Evolutionary conservation across 1,139 yeast genomes (phyloP), one percentile per base, ranked within the genome.

Genomic region (Debaryomyces nepalensis): DNA sequence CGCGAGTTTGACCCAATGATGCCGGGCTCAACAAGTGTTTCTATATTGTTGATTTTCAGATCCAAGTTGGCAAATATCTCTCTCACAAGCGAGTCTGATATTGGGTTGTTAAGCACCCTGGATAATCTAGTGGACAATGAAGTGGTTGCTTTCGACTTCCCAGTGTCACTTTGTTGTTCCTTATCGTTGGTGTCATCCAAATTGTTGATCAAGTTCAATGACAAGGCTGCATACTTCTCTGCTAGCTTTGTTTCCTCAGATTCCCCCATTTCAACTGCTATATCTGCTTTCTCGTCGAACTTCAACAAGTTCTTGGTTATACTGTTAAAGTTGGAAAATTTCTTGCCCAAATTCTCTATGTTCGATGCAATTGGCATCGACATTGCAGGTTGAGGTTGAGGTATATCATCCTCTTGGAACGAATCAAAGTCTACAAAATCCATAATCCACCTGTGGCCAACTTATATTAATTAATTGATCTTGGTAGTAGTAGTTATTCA

Each of bases 1-100:
- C 75, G 64, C 3, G 81, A 64, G 27, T 81, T 67, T 2, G 81
- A 72, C 0, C 89, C 88, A n/a, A 71, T 53, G 21, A 79, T 61
- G 7, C 80, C 84, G 0, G 86, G 73, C 33, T 76, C 75, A 8
- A 79, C 73, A 34, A 82, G 58, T 26, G 68, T 55, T 45, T 27
- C 62, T 55, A 44, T 59, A 35, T 68, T 67, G 5, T 66, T 43
- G 14, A 55, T 47, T 40, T 70, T 71, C 15, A 66, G 62, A 41
- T 83, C 83, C 18, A 83, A 56, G 2, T 73, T 53, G 3, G 62
- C 54, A 42, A 84, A 66, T 1, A 85, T 64, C 41, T 78, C 77
- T 53, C 80, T 59, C 33, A 77, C 59, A 11, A 75, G 59, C 8
- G 71, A 55, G 51, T 83, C 87, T 41, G 75, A 64, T 30, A 72